Evolutionary conservation across 768 basidiomycete species (phyloP), one percentile per base, ranked within the genome.

Genomic region (Amanita pallidorosea): DNA sequence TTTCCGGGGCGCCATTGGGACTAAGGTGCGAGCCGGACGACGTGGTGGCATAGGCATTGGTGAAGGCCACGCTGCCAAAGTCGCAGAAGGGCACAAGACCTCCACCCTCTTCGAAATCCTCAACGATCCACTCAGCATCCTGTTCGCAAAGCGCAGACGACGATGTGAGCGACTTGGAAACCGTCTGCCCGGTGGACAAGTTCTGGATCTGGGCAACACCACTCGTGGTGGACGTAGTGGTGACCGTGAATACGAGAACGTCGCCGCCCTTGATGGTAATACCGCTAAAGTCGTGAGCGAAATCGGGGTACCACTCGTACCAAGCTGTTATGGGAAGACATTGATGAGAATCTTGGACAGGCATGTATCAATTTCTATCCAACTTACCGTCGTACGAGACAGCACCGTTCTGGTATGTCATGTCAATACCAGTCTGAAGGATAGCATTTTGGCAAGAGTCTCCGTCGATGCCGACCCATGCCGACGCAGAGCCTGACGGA

Each of bases 111-210:
- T 57, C 54, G 65, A 64, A 70, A 51, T 68, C 67, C 58, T 68
- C 67, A 25, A 68, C 65, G 52, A 68, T 67, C 67, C 67, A 68
- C 57, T 68, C n/a, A n/a, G n/a, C n/a, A n/a, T n/a, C n/a, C n/a
- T n/a, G n/a, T n/a, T n/a, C 65, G 58, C 65, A 67, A 43, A 67
- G 61, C 27, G 61, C 51, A 45, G 54, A 47, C 20, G 59, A 51
- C 25, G 65, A 65, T 13, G 59, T 60, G 58, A 67, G 57, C n/a
- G 57, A 29, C 56, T 64, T 58, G 34, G 64, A 56, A 23, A 67
- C 45, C 6, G 29, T 31, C 11, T 20, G 27, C 13, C 45, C 45
- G 15, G 5, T 46, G 12, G 45, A n/a, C 29, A 46, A 5, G 7
- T 46, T 46, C 18, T 46, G 27, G 31, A 46, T 33, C 27, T 31